Evolutionary conservation across 768 basidiomycete genomes (phyloP).

Genomic region (Clavaria fumosa): DNA sequence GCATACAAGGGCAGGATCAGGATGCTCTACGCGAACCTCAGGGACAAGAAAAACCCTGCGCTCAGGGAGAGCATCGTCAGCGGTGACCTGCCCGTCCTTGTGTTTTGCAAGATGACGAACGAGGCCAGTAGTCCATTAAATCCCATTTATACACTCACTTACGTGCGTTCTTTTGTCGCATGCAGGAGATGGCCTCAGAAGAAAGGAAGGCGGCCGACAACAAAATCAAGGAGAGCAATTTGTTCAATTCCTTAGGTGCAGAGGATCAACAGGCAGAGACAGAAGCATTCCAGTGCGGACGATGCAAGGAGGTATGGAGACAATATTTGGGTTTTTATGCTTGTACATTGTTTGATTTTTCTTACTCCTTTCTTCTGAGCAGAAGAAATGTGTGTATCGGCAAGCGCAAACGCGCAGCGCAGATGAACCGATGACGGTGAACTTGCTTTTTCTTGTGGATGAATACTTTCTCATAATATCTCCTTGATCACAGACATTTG

Average conservation of each 20-base stretch:
- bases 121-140: slow-evolving; percentile 31
- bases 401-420: slow-evolving; percentile 96
- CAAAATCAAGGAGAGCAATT: slow-evolving; percentile 70
- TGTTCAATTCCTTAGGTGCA: slow-evolving; percentile 84
- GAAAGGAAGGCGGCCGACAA: slow-evolving; percentile 75
- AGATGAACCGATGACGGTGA: slow-evolving; percentile 95
- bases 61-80: slow-evolving; percentile 75
- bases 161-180: not conserved
- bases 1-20: slow-evolving; percentile 72
- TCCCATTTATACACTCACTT: not conserved
- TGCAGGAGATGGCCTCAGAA: slow-evolving; percentile 90
- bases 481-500: slow-evolving; percentile 49
- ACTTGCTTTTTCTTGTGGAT: slow-evolving; percentile 15
- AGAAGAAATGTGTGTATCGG: slow-evolving; percentile 82
- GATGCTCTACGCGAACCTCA: slow-evolving; percentile 81
- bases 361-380: slow-evolving; percentile 6
- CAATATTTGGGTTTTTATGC: not conserved
- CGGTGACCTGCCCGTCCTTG: slow-evolving; percentile 56
- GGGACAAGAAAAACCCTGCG: slow-evolving; percentile 86
- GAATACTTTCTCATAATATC: slow-evolving; percentile 4
- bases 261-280: slow-evolving; percentile 88
- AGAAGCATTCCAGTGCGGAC: slow-evolving; percentile 90
- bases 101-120: slow-evolving; percentile 68
- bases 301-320: slow-evolving; percentile 76
- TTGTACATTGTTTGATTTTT: not conserved